Percentiles rank a stretch among this genome's conserved stretches.
These are phyloP conservation scores for Triticum timopheevii DNA, from an alignment of 176 grass and related monocot genomes.

Conservation along the genomic window DNA sequence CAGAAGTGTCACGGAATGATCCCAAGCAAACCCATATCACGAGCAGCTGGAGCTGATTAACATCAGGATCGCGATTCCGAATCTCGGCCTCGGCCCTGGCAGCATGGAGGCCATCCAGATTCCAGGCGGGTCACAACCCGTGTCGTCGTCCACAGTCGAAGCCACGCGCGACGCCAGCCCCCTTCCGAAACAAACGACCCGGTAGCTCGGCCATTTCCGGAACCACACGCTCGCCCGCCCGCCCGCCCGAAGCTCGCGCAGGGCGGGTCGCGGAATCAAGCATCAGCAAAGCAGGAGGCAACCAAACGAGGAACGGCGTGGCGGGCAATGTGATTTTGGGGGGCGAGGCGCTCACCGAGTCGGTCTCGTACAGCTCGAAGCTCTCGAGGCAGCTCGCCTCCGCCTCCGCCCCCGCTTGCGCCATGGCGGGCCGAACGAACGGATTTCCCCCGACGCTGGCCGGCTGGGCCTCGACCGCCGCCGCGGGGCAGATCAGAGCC, in stretches of 20 bases:
- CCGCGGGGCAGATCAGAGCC: slow-evolving; percentile 45
- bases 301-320: not conserved
- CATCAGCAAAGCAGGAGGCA: not conserved
- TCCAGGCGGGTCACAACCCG: not conserved
- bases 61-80: not conserved
- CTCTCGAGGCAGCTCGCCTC: slow-evolving; percentile 31
- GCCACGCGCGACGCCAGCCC: not conserved
- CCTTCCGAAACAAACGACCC: not conserved
- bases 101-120: not conserved
- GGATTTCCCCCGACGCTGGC: not conserved
- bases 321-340: slow-evolving; percentile 34
- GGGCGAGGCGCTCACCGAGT: slow-evolving; percentile 45
- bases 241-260: not conserved
- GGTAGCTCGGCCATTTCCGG: not conserved
- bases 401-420: not conserved
- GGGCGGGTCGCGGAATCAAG: not conserved
- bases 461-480: slow-evolving; percentile 28
- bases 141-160: too few species aligned
- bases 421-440: slow-evolving; percentile 39
- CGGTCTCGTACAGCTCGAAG: slow-evolving; percentile 58
- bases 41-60: not conserved
- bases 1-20: not conserved
- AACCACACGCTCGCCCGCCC: not conserved
- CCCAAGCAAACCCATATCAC: not conserved
- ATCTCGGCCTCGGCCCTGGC: not conserved